Percentiles rank a stretch among this genome's conserved stretches.
Conservation (phyloP, 2,329 filamentous ascomycete genomes). For the Ampelomyces quisqualis region DNA sequence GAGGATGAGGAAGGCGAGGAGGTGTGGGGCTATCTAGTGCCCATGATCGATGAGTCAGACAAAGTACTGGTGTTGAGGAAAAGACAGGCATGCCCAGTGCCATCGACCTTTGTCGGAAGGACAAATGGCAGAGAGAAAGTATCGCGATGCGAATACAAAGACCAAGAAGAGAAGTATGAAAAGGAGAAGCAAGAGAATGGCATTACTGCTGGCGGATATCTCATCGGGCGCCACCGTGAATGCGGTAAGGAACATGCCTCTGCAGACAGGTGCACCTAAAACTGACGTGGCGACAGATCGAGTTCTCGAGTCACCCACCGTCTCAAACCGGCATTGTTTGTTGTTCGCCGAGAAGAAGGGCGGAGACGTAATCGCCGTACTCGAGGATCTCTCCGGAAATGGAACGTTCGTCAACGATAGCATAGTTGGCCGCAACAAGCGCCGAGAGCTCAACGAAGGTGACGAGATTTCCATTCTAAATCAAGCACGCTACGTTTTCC, state of each 20-base stretch:
- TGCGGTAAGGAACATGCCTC: conserved; percentile 68
- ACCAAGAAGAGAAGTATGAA: conserved; percentile 64
- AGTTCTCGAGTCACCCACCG: conserved; percentile 70
- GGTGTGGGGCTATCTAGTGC: conserved; percentile 94
- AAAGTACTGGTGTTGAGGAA: conserved; percentile 73
- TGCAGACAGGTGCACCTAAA: conserved; percentile 3
- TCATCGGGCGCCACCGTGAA: conserved; percentile 90
- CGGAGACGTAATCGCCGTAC: conserved; percentile 64
- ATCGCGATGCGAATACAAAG: conserved; percentile 55
- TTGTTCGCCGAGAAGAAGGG: conserved; percentile 64
- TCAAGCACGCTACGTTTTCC: conserved; percentile 84
- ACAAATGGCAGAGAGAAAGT: conserved; percentile 49
- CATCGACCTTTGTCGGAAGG: conserved; percentile 45
- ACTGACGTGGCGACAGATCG: conserved; percentile 58
- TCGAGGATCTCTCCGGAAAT: conserved; percentile 94
- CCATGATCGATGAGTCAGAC: conserved; percentile 70
- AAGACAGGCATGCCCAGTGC: conserved; percentile 67
- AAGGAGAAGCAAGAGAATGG: conserved; percentile 53
- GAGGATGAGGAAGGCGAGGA: conserved; percentile 81
- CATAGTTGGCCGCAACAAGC: conserved; percentile 86
- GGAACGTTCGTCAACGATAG: conserved; percentile 95
- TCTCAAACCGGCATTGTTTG: conserved; percentile 83
- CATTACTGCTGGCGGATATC: conserved; percentile 74
- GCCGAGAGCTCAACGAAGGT: conserved; percentile 81
- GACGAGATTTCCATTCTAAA: conserved; percentile 89